phyloP scores from a whole-genome alignment of 108 stramenopile genomes.

The Phaeodactylum tricornutum region DNA sequence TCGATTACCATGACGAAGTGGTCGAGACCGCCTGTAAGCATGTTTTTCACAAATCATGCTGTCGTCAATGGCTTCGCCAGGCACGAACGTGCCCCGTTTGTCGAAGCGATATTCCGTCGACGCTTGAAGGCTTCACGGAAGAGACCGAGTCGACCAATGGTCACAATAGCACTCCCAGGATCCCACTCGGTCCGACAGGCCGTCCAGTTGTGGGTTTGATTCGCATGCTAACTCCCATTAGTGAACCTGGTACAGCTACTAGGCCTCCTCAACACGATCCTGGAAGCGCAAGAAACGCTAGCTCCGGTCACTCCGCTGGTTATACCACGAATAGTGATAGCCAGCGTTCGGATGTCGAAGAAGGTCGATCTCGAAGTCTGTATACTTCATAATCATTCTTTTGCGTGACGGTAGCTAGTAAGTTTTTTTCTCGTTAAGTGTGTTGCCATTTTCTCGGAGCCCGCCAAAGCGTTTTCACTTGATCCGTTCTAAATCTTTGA shows the following conservation, averaged over 20 bases:
- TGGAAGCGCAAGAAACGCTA: no score
- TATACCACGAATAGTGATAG: no score
- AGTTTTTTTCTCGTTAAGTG: neutral
- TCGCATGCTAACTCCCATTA: no score
- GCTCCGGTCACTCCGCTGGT: no score
- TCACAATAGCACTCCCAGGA: neutral
- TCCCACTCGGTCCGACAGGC: constrained; percentile 9
- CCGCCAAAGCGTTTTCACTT: constrained; percentile 83
- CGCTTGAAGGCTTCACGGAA: neutral
- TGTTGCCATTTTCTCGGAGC: constrained; percentile 11
- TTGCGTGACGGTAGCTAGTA: no score
- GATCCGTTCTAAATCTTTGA: constrained; percentile 94
- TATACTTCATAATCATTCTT: no score
- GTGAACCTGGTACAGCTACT: no score
- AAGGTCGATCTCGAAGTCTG: no score
- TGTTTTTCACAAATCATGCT: constrained; percentile 66
- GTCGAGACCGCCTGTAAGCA: constrained; percentile 64
- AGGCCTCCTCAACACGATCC: no score
- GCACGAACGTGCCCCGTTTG: constrained; percentile 63
- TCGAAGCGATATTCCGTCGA: constrained; percentile 40
- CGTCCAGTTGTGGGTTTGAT: constrained; percentile 5
- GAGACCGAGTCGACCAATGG: neutral
- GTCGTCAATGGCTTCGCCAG: constrained; percentile 57
- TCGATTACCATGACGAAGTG: constrained; percentile 34
- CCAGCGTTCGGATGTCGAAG: no score